Base-by-base conservation (phyloP, 306 rosid species). In the Cicer arietinum region DNA sequence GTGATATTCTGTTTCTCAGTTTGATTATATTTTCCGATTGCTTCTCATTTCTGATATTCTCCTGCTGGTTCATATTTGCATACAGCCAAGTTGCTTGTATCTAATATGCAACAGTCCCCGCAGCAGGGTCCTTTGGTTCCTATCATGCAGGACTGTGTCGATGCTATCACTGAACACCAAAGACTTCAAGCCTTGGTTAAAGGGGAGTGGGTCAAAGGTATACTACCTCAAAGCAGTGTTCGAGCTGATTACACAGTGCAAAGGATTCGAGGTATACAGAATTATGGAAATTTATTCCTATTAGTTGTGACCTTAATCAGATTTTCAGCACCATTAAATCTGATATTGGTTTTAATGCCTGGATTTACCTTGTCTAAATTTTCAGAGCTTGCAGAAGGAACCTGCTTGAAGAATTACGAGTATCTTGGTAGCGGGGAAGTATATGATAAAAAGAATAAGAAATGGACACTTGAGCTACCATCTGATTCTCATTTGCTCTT, bases 181-280 rank as follows among this genome's bases (percentile, higher is more conserved):
- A 94, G 86, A 79, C 98, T 94, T 62, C 91, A 82, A 79, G 89
- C 89, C 3, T 81, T 94, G 90, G 89, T 94, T 90, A 94, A 90
- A 89, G 98, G 98, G 75, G 96, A 91, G 87, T 90, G 92, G 90
- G 85, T 90, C 60, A 94, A 91, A 86, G 97, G 98, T 76, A 82
- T 94, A 86, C 90, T 94, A 14, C 98, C 96, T 8, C 97, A 90
- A 80, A 91, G 91, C 80, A 90, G 93, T 77, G 85, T 91, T 72
- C 88, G 86, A 44, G 90, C 96, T 71, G 97, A 94, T 78, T 94
- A 91, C 81, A 86, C 92, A 3, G 91, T 89, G 68, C 93, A 90
- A 79, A 83, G 99, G 81, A 90, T 94, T 56, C 87, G 66, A 86
- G 99, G 99, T 94, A 83, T 40, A 64, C 60, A 63, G 67, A 69